These are phyloP conservation scores for Lepiota subincarnata DNA, from an alignment of 768 basidiomycete genomes.

Conservation along the genomic window DNA sequence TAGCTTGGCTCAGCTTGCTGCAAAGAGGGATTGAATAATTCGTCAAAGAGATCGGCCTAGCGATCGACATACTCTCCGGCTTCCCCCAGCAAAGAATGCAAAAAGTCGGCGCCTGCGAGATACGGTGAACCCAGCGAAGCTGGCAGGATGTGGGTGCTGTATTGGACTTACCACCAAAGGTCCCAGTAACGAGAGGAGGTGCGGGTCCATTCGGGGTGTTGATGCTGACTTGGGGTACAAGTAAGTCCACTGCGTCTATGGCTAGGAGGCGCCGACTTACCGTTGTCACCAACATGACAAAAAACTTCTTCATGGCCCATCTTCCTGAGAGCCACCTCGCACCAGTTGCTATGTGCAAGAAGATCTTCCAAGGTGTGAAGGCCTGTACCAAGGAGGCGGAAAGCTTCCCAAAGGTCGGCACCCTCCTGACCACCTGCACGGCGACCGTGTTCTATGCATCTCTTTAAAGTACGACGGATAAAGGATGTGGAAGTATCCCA, in stretches of 20 bases:
- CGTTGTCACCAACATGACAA: conserved; percentile 72
- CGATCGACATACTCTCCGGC: conserved; percentile 48
- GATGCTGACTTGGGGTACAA: conserved; percentile 31
- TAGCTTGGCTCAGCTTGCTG: conserved; percentile 57
- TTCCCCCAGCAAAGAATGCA: conserved; percentile 62
- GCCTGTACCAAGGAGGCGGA: conserved; percentile 65
- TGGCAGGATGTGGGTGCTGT: neutral
- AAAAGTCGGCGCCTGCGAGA: conserved; percentile 49
- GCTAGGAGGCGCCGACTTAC: conserved; percentile 18
- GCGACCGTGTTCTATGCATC: conserved; percentile 68
- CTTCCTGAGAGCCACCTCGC: conserved; percentile 66
- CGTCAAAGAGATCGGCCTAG: neutral
- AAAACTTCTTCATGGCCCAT: conserved; percentile 71
- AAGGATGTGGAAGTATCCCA: conserved; percentile 77
- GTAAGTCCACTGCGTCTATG: neutral
- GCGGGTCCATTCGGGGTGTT: conserved; percentile 52
- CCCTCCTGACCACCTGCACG: conserved; percentile 50
- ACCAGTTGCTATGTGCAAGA: conserved; percentile 77
- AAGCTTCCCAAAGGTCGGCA: conserved; percentile 59
- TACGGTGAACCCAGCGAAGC: neutral
- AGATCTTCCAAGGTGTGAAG: conserved; percentile 73
- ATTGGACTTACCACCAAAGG: conserved; percentile 48
- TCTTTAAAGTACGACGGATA: conserved; percentile 54
- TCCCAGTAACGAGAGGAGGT: conserved; percentile 65
- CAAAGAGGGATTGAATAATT: conserved; percentile 7